Evolutionary conservation across 2,329 filamentous ascomycete genomes (phyloP).

Genomic region (Exophiala phaeomuriformis): DNA sequence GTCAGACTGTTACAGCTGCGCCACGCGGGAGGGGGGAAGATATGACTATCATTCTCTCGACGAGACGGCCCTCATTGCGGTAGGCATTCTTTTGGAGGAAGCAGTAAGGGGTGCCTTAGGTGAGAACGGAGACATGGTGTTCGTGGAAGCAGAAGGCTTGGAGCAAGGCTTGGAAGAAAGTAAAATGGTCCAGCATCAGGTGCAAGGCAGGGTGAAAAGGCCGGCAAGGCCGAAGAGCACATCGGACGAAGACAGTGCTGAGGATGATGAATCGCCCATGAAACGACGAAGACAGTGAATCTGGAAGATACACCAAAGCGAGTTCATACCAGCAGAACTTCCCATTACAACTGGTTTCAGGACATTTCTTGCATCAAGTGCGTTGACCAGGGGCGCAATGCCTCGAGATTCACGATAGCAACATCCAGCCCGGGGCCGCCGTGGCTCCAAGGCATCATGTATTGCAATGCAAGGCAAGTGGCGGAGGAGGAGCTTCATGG

Average conservation of each 20-base stretch:
- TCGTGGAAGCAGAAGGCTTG: constrained; percentile 44
- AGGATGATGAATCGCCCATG: constrained; percentile 15
- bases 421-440: too few species aligned
- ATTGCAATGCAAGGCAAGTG: too few species aligned
- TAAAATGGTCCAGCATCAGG: constrained; percentile 19
- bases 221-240: not conserved
- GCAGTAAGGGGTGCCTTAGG: constrained; percentile 46
- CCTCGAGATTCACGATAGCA: too few species aligned
- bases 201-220: constrained; percentile 22
- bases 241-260: constrained; percentile 12
- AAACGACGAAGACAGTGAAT: constrained; percentile 17
- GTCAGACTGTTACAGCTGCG: constrained; percentile 47
- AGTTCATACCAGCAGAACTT: too few species aligned
- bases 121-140: constrained; percentile 51
- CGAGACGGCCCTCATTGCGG: constrained; percentile 54
- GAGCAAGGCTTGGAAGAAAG: constrained; percentile 18
- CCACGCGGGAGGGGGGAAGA: constrained; percentile 31
- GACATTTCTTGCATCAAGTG: too few species aligned
- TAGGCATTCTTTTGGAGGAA: constrained; percentile 57
- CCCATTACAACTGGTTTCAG: too few species aligned
- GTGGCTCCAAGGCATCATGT: too few species aligned
- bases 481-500: too few species aligned
- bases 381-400: too few species aligned
- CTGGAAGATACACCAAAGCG: not conserved
- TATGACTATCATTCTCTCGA: constrained; percentile 50